A percentile compares a stretch with the other conserved stretches of the same genome.
Conservation (phyloP, 805 yeast genomes). For the Candida berthetii region DNA sequence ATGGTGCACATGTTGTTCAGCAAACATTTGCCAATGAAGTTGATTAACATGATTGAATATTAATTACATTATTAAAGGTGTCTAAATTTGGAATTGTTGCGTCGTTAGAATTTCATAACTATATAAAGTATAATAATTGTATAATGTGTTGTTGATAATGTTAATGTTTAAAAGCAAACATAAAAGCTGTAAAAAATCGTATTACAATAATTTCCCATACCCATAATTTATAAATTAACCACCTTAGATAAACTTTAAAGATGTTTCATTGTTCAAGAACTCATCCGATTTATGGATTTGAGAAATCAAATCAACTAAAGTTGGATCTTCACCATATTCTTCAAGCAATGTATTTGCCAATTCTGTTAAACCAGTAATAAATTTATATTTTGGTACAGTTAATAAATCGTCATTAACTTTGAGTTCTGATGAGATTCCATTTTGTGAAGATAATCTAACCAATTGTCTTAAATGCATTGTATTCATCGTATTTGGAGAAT, state of each 20-base stretch:
- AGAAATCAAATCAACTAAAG: not conserved
- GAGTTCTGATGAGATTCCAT: conserved; percentile 3
- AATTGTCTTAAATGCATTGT: conserved; percentile 2
- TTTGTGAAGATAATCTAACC: conserved; percentile 4
- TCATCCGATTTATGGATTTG: conserved; percentile 4
- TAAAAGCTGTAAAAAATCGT: not conserved
- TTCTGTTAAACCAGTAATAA: conserved; percentile 6
- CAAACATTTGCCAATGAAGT: conserved; percentile 28
- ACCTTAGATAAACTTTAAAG: conserved; percentile 1
- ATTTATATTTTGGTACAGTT: conserved; percentile 11
- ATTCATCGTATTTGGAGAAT: not conserved
- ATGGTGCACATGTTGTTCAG: conserved; percentile 24
- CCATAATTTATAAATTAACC: too few species aligned
- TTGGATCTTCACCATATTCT: not conserved
- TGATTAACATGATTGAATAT: conserved; percentile 19
- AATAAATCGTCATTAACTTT: conserved; percentile 1
- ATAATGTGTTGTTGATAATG: too few species aligned
- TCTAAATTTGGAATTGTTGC: too few species aligned
- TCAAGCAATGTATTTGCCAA: conserved; percentile 3
- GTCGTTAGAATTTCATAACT: not conserved
- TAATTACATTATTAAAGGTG: not conserved
- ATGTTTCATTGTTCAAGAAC: not conserved
- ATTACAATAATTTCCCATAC: too few species aligned
- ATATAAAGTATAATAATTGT: too few species aligned
- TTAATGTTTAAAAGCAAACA: not conserved